Evolutionary conservation across 305 asterid species (phyloP).

Genomic region (Nicotiana rustica): DNA sequence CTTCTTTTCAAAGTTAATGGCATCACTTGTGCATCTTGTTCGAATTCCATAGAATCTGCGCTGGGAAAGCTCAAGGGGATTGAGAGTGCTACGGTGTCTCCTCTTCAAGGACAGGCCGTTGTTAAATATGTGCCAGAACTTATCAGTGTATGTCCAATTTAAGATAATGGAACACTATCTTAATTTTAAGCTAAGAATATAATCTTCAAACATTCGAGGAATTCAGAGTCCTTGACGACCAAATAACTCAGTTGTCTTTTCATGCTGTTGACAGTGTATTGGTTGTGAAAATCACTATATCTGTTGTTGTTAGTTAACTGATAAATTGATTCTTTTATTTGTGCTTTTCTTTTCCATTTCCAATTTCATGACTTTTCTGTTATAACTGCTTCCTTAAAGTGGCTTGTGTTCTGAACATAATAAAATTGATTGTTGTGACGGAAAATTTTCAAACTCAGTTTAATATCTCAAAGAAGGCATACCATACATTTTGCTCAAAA

Average conservation of each 20-base stretch:
- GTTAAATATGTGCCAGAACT: slow-evolving; percentile 78
- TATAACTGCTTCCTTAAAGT: not conserved
- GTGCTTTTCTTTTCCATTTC: slow-evolving; percentile 22
- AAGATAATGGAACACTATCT: slow-evolving; percentile 31
- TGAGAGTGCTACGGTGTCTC: slow-evolving; percentile 73
- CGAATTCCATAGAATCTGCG: slow-evolving; percentile 82
- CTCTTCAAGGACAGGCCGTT: slow-evolving; percentile 94
- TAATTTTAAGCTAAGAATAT: slow-evolving; percentile 27
- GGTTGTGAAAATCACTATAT: not conserved
- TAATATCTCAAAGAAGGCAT: not conserved
- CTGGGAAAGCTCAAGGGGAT: slow-evolving; percentile 75
- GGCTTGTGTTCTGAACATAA: not conserved
- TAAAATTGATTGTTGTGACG: not conserved
- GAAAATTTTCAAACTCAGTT: not conserved
- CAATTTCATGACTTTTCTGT: not conserved
- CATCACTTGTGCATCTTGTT: slow-evolving; percentile 90
- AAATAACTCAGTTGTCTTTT: not conserved
- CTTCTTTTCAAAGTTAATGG: slow-evolving; percentile 80
- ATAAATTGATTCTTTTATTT: slow-evolving; percentile 16
- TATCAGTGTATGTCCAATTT: slow-evolving; percentile 64
- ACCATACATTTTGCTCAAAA: not conserved
- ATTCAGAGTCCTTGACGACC: slow-evolving; percentile 6
- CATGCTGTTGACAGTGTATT: slow-evolving; percentile 15
- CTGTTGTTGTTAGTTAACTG: not conserved
- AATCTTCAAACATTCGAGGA: slow-evolving; percentile 1